Evolutionary conservation across 2,329 filamentous ascomycete species (phyloP), one percentile per base, ranked within the genome.

Genomic region (Hortaea sp.): DNA sequence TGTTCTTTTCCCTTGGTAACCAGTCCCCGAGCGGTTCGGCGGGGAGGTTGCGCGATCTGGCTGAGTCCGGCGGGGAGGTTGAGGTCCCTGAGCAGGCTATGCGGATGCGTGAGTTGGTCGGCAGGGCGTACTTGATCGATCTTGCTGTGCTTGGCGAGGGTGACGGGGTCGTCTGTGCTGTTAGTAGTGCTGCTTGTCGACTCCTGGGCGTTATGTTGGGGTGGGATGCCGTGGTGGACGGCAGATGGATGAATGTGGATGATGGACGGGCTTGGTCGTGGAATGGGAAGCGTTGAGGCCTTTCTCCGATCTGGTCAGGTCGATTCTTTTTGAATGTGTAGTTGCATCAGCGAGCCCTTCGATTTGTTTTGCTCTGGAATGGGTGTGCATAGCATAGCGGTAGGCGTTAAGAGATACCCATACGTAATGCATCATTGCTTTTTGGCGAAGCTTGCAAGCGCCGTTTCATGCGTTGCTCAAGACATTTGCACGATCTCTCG

Each of bases 181-280:
- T 89, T 27, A 86, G 82, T 55, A 78, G 81, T 51, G 63, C 67
- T 11, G 70, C 63, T 4, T 94, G 88, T 63, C 76, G 85, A 20
- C 58, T 94, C 44, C 63, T 94, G 51, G 88, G 78, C 2, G 85
- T 94, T 37, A 88, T 94, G 82, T 80, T 92, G 79, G 88, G 88
- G 0, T 89, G 85, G 85, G 82, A 89, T 34, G 73, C 71, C 29
- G 73, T 88, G 50, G 69, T 70, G 31, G 64, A 72, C 12, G 74
- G 72, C 1, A 71, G 73, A 39, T 94, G 87, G 85, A 72, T 79
- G 48, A 94, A 94, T 65, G 77, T 94, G n/a, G 85, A 90, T 62
- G 83, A 82, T 1, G 74, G 74, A 1, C 52, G 63, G 45, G 41
- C 40, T 4, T 66, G 63, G 63, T 59, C 53, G 29, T 66, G 62